A percentile compares a stretch with the other conserved stretches of the same genome.
Conservation (phyloP, 2,329 filamentous ascomycete species). For the Trichophyton schoenleinii region DNA sequence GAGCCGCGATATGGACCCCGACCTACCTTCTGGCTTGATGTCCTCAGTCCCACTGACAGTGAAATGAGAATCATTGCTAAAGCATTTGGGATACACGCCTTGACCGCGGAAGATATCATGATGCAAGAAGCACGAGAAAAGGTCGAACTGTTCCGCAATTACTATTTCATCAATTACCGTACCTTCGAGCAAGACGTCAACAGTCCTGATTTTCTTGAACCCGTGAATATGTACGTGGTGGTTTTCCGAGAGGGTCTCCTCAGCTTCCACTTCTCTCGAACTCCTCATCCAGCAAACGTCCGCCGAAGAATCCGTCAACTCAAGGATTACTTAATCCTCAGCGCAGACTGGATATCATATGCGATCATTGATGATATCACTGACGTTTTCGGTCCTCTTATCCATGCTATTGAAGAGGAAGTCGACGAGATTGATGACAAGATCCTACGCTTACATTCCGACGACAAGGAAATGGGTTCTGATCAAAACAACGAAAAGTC, state of each 20-base stretch:
- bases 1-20: constrained; percentile 58
- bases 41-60: constrained; percentile 76
- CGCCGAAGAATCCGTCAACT: constrained; percentile 84
- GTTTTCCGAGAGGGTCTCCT: constrained; percentile 93
- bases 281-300: constrained; percentile 90
- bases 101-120: constrained; percentile 94
- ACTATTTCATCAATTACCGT: constrained; percentile 98
- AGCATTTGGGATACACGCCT: constrained; percentile 85
- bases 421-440: constrained; percentile 93
- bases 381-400: constrained; percentile 84
- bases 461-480: constrained; percentile 23
- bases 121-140: constrained; percentile 96
- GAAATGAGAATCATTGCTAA: constrained; percentile 94
- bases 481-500: constrained; percentile 19
- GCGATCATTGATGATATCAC: constrained; percentile 97
- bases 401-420: constrained; percentile 86
- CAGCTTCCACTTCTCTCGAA: constrained; percentile 94
- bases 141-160: constrained; percentile 91
- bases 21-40: constrained; percentile 93
- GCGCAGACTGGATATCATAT: constrained; percentile 96
- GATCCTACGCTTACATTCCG: constrained; percentile 69
- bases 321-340: constrained; percentile 83
- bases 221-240: constrained; percentile 93
- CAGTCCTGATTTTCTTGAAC: constrained; percentile 82
- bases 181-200: constrained; percentile 91